Percentiles rank a stretch among this genome's conserved stretches.
Evolutionary conservation across 1,139 yeast genomes (phyloP).

Genomic region (Yamadazyma atmosphaerica): DNA sequence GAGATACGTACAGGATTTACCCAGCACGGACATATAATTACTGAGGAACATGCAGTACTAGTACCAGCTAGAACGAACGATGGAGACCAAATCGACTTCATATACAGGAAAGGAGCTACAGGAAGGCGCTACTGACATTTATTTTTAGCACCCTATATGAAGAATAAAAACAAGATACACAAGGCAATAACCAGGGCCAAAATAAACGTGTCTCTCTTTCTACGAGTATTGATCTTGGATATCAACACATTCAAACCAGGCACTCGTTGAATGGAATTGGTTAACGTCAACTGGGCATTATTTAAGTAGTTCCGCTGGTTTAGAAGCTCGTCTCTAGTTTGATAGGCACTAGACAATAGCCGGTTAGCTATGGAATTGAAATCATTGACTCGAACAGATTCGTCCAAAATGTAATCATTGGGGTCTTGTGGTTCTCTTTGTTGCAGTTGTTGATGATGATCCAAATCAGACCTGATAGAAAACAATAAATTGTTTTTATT

Average conservation of each 20-base stretch:
- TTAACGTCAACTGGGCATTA: slow-evolving; percentile 64
- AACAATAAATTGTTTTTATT: slow-evolving; percentile 71
- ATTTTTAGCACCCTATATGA: slow-evolving; percentile 24
- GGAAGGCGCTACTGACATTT: background rate
- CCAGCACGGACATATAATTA: too few species aligned
- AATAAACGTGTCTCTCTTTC: slow-evolving; percentile 86
- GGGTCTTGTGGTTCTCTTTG: slow-evolving; percentile 21
- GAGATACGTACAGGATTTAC: slow-evolving; percentile 2
- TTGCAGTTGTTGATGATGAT: slow-evolving; percentile 48
- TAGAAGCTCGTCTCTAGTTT: slow-evolving; percentile 81
- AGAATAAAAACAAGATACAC: slow-evolving; percentile 71
- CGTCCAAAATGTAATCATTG: slow-evolving; percentile 74
- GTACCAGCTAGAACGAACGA: background rate
- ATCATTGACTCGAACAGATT: slow-evolving; percentile 68
- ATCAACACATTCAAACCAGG: slow-evolving; percentile 85
- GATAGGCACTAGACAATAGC: slow-evolving; percentile 78
- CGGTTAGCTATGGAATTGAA: slow-evolving; percentile 79
- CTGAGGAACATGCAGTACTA: too few species aligned
- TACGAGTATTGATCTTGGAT: slow-evolving; percentile 80
- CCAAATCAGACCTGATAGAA: slow-evolving; percentile 77
- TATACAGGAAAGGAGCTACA: background rate
- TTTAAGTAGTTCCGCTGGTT: slow-evolving; percentile 68
- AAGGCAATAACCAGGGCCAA: slow-evolving; percentile 70
- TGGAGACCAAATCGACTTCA: background rate
- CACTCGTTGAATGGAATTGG: slow-evolving; percentile 60